Evolutionary conservation across 768 basidiomycete genomes (phyloP), one percentile per base, ranked within the genome.

Genomic region (Leccinum variicolor): DNA sequence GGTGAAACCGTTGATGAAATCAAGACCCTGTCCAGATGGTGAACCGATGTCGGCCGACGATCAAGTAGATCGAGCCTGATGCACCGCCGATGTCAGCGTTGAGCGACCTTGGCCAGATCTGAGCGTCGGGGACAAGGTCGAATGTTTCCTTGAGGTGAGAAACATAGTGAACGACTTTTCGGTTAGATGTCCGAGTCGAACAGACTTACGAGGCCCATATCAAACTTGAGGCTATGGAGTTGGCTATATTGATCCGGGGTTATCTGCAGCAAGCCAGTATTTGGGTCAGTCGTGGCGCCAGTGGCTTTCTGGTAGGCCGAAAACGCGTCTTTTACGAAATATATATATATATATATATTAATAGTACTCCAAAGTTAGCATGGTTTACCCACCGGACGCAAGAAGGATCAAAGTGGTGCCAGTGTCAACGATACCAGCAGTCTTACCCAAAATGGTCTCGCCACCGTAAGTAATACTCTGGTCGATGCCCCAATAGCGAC

Each of bases 381-480:
- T 13, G 46, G 17, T 50, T 15, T 26, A 63, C 70, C 66, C 31
- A 70, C 70, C 74, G 36, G 77, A 71, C n/a, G 81, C 77, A 45
- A 84, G 57, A 48, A 81, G 73, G 52, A 84, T 67, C 59, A 84
- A 73, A 25, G 82, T 83, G 14, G 81, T 83, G 13, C 81, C 82
- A 25, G 84, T 85, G 64, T 85, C 84, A 52, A 86, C 81, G 57
- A 86, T 82, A 57, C 84, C 85, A 33, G 81, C 79, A 33, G 77
- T 79, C 52, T 54, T 66, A 8, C 71, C 28, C 54, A 85, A 70
- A 53, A 85, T 82, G 23, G 72, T 71, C 11, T 74, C 78, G 9
- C 70, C 66, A 6, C 83, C 82, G 58, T 83, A 84, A 17, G 72
- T 74, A 57, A 85, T 73, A 56, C 76, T 75, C 70, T 86, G 78